Conservation (phyloP, 2,329 filamentous ascomycete species). For the Blastomyces emzantsi region DNA sequence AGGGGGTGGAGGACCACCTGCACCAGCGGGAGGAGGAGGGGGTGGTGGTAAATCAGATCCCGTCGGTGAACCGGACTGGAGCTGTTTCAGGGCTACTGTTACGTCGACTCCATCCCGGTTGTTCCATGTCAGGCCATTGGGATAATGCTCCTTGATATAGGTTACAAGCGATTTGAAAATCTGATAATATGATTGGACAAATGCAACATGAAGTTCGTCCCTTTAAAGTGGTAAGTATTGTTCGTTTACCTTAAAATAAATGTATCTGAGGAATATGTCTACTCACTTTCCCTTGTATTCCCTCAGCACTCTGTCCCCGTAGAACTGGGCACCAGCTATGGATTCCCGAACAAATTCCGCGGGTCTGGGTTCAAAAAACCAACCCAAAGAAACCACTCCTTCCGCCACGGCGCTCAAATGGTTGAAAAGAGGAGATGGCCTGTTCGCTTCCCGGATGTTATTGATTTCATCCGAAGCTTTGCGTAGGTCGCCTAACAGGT, state of each 20-base stretch:
- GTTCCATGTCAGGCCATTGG: conserved; percentile 80
- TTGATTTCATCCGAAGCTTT: conserved; percentile 69
- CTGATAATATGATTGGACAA: conserved; percentile 86
- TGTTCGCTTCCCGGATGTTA: conserved; percentile 72
- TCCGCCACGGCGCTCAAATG: conserved; percentile 83
- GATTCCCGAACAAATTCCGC: conserved; percentile 78
- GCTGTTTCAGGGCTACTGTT: conserved; percentile 56
- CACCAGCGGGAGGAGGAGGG: conserved; percentile 41
- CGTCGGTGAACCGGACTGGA: conserved; percentile 35
- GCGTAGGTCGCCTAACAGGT: conserved; percentile 79
- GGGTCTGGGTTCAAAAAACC: conserved; percentile 80
- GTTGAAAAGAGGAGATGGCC: conserved; percentile 63
- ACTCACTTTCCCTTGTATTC: conserved; percentile 73
- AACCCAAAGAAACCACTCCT: conserved; percentile 79
- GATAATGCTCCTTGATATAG: conserved; percentile 77
- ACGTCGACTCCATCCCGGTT: conserved; percentile 62
- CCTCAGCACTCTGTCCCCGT: conserved; percentile 87
- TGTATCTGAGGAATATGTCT: neutral
- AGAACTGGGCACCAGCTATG: conserved; percentile 79
- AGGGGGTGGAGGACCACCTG: too few relatives aligned
- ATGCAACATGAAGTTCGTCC: conserved; percentile 72
- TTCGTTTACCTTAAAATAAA: conserved; percentile 14
- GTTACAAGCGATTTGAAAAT: conserved; percentile 75
- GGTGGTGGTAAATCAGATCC: conserved; percentile 43
- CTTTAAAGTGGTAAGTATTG: conserved; percentile 37